A percentile compares a stretch with the other conserved stretches of the same genome.
phyloP scores from a whole-genome alignment of 371 early-diverging fungal species.

The Mortierella sp. region DNA sequence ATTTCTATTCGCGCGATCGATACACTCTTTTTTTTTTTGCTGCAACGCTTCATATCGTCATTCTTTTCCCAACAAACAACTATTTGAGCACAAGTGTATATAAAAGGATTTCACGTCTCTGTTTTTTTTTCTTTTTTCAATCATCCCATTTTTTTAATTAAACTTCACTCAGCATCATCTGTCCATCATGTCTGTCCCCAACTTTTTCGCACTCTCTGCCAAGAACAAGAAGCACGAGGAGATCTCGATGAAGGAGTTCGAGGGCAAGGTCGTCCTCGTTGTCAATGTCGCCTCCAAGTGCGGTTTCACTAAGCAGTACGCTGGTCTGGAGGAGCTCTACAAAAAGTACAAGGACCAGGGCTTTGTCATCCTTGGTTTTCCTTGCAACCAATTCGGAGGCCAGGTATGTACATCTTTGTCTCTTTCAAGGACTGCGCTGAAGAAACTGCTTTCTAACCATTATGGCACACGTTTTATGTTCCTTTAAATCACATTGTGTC shows the following conservation, averaged over 20 bases:
- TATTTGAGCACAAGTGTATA: too few relatives aligned
- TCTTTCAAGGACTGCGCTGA: background rate
- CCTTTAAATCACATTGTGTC: background rate
- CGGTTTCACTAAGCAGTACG: conserved; percentile 92
- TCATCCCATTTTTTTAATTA: background rate
- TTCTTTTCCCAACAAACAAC: too few relatives aligned
- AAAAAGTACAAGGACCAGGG: conserved; percentile 85
- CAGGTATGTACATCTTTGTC: conserved; percentile 79
- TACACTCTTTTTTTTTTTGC: background rate
- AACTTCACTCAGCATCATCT: background rate
- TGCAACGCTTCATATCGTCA: too few relatives aligned
- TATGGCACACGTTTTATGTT: background rate
- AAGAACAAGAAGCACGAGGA: conserved; percentile 62
- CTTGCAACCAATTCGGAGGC: conserved; percentile 89
- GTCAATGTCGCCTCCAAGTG: conserved; percentile 98
- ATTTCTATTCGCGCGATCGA: conserved; percentile 18
- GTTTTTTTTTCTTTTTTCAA: background rate
- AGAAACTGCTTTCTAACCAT: background rate
- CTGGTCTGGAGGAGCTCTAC: conserved; percentile 84
- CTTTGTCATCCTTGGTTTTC: conserved; percentile 83
- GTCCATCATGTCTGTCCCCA: conserved; percentile 24
- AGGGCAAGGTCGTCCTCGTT: conserved; percentile 85
- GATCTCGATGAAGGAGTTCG: conserved; percentile 61
- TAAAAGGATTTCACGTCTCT: background rate
- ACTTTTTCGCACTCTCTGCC: conserved; percentile 66